A percentile compares a stretch with the other conserved stretches of the same genome.
These are phyloP conservation scores for Corchorus capsularis DNA, from an alignment of 345 rosid genomes.

Conservation along the genomic window DNA sequence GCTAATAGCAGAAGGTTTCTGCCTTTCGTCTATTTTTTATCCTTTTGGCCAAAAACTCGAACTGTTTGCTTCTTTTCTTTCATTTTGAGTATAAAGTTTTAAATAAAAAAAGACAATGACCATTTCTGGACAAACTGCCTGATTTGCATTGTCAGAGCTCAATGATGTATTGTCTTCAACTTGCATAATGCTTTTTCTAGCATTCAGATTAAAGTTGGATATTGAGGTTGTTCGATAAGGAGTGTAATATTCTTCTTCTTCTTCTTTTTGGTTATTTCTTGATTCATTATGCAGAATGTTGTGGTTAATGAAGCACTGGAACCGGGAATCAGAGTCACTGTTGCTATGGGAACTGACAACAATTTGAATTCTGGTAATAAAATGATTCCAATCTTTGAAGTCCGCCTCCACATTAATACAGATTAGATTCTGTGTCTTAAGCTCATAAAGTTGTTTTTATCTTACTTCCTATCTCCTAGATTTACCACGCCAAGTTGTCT, in stretches of 20 bases:
- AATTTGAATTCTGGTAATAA: constrained; percentile 59
- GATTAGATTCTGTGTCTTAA: background rate
- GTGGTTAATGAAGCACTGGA: constrained; percentile 63
- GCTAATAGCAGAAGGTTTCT: background rate
- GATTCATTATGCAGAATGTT: constrained; percentile 58
- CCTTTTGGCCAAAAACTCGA: background rate
- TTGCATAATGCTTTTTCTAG: background rate
- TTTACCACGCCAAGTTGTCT: constrained; percentile 61
- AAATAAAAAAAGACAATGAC: background rate
- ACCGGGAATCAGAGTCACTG: constrained; percentile 85
- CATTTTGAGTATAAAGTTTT: background rate
- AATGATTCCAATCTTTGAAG: background rate
- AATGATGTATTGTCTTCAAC: background rate
- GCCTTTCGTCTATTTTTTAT: background rate
- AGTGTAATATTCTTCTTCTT: background rate
- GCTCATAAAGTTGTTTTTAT: constrained; percentile 16
- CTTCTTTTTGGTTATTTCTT: constrained; percentile 23
- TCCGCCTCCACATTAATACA: no score
- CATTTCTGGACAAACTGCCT: background rate
- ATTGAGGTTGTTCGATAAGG: background rate
- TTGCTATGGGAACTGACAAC: constrained; percentile 76
- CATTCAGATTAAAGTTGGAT: background rate
- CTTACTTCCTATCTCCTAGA: constrained; percentile 55
- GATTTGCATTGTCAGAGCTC: background rate
- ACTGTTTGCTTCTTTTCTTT: background rate